Evolutionary conservation across 257 asterid genomes (phyloP), one percentile per base, ranked within the genome.

Genomic region (Leonotis leonurus): DNA sequence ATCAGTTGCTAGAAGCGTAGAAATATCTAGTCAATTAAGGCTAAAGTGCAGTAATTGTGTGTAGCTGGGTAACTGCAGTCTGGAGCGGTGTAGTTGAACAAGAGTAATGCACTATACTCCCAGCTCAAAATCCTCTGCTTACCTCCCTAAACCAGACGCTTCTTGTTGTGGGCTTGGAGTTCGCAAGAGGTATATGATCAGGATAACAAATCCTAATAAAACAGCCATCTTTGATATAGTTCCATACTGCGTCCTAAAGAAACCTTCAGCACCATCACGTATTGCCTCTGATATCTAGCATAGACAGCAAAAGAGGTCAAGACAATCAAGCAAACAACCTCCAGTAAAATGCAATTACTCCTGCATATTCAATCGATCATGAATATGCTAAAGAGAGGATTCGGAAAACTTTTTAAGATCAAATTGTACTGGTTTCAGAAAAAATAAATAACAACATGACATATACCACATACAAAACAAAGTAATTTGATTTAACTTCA

Each of bases 261-360:
- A 93, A 69, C 99, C 99, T 79, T 93, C 97, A 58, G 99, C 99
- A 60, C 99, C 99, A 78, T 93, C 99, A 54, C 99, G 99, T 75
- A 93, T 93, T 22, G 97, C 99, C 67, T 93, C 99, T 75, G 99
- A 89, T 78, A 93, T 93, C 99, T 93, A 75, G 78, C 64, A 76
- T 52, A 74, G 59, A 69, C 30, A 53, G 74, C n/a, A 59, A 67
- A 62, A 55, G 70, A 67, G 73, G 65, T 80, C 70, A 85, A 46
- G 55, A 62, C 27, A 49, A 54, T 14, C 64, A 63, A 60, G 41
- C 21, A 13, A 75, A 60, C 56, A 6, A 33, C 45, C 16, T 56
- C 51, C 20, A 24, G n/a, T n/a, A n/a, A n/a, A n/a, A n/a, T n/a
- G n/a, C n/a, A n/a, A n/a, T n/a, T n/a, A n/a, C n/a, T n/a, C n/a